Evolutionary conservation across 148 eudicot genomes (phyloP), one percentile per base, ranked within the genome.

Genomic region (Dianthus caryophyllus): DNA sequence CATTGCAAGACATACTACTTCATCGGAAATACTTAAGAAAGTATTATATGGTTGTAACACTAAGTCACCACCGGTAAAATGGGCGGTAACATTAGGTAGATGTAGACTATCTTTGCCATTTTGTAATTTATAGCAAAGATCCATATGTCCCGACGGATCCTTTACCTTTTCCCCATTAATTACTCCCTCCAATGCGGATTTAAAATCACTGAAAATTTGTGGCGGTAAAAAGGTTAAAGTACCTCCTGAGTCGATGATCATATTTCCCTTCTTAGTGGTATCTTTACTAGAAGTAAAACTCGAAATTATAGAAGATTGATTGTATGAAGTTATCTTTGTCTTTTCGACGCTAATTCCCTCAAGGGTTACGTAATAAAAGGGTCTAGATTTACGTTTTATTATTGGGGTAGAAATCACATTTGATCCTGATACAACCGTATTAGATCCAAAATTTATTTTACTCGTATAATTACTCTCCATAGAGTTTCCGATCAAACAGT

Each of bases 181-280:
- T 0, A 39, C 63, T 0, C 53, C 12, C 6, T 1, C 25, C 60
- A 89, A 44, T 0, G 73, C 61, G 0, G 65, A 17, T 11, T 18
- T 71, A n/a, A 89, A 36, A 0, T 54, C 54, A 0, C n/a, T 1
- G 65, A 25, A 80, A 0, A 79, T 25, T 0, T 64, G 72, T 0
- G 8, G 0, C 0, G 95, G 91, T 2, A 88, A 24, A 5, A 76
- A 25, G 0, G 92, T 88, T 16, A 91, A 41, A 0, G 95, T 86
- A 0, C 96, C 86, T 2, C 97, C 97, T 0, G 96, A 86, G 52
- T 91, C 92, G 5, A 91, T 83, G 43, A 91, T 80, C 26, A 88
- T 88, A 68, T 88, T 88, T 11, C 91, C 91, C 21, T 74, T 74
- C 0, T 55, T 24, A n/a, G n/a, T n/a, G n/a, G n/a, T n/a, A n/a